A percentile compares a stretch with the other conserved stretches of the same genome.
phyloP scores from a whole-genome alignment of 108 stramenopile genomes.

The Nitzschia putrida region DNA sequence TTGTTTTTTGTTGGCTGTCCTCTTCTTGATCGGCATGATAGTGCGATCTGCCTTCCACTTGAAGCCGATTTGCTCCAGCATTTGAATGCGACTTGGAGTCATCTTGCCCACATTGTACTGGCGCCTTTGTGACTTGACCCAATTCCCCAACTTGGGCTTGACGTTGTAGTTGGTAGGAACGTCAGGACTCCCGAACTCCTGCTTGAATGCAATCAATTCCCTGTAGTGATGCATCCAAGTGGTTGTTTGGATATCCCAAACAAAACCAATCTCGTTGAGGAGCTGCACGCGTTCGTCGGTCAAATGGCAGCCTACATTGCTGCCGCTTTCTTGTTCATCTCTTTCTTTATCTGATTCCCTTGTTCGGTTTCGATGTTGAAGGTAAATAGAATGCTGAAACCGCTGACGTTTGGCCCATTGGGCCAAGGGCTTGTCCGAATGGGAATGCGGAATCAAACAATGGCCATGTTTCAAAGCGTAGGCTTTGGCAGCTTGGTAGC shows the following conservation, averaged over 20 bases:
- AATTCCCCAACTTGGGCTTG: slow-evolving; percentile 23
- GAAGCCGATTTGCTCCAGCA: slow-evolving; percentile 38
- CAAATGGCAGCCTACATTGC: slow-evolving; percentile 10
- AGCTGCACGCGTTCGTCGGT: not conserved
- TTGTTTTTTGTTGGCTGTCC: no score
- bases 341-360: slow-evolving; percentile 16
- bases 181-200: slow-evolving; percentile 21
- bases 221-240: slow-evolving; percentile 10
- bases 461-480: not conserved
- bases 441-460: not conserved
- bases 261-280: slow-evolving; percentile 4
- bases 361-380: slow-evolving; percentile 19
- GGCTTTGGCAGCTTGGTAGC: not conserved
- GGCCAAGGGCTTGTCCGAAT: slow-evolving; percentile 14
- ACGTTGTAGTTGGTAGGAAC: slow-evolving; percentile 20
- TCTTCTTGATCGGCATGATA: not conserved
- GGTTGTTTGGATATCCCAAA: not conserved
- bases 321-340: slow-evolving; percentile 4
- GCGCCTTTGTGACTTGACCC: slow-evolving; percentile 30
- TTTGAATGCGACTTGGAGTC: slow-evolving; percentile 27
- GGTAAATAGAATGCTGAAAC: slow-evolving; percentile 29
- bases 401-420: slow-evolving; percentile 43
- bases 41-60: slow-evolving; percentile 4
- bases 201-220: slow-evolving; percentile 13
- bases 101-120: not conserved